Conservation (phyloP, 352 stramenopile genomes). For the Phytophthora sojae region DNA sequence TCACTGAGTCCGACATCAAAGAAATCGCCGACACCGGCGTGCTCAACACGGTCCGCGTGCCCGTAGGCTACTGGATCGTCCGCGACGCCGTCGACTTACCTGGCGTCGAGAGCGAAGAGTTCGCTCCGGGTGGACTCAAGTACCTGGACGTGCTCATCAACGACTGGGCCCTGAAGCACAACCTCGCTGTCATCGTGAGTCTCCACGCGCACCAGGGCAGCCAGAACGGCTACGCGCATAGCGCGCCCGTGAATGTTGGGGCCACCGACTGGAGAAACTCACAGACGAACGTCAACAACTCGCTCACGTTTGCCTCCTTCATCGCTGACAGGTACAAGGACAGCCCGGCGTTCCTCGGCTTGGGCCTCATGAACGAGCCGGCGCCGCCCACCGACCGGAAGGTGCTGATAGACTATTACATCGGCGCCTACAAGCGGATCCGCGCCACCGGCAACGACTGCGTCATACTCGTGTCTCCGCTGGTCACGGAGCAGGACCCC, state of each 20-base stretch:
- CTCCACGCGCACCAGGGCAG: constrained; percentile 32
- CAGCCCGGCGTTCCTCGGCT: constrained; percentile 53
- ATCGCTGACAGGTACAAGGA: constrained; percentile 49
- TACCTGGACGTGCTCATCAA: constrained; percentile 62
- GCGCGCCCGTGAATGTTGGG: constrained; percentile 25
- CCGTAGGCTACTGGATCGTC: constrained; percentile 1
- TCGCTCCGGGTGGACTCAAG: constrained; percentile 32
- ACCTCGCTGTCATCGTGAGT: constrained; percentile 60
- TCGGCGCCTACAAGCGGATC: constrained; percentile 40
- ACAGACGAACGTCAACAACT: constrained; percentile 36
- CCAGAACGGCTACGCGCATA: constrained; percentile 66
- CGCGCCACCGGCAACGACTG: constrained; percentile 18
- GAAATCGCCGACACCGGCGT: constrained; percentile 21
- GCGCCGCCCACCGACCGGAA: constrained; percentile 18
- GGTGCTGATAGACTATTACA: constrained; percentile 33
- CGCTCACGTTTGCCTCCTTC: constrained; percentile 40
- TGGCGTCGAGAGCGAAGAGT: constrained; percentile 14
- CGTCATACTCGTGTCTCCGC: constrained; percentile 37
- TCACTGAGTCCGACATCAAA: constrained; percentile 9
- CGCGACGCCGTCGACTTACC: not conserved
- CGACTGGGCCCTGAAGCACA: constrained; percentile 55
- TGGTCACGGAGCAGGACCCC: constrained; percentile 41
- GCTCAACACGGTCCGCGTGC: constrained; percentile 49
- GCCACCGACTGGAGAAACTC: constrained; percentile 32
- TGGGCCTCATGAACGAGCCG: constrained; percentile 68